phyloP scores from a whole-genome alignment of 202 grass and related monocot species.

The Saccharum hybrid region DNA sequence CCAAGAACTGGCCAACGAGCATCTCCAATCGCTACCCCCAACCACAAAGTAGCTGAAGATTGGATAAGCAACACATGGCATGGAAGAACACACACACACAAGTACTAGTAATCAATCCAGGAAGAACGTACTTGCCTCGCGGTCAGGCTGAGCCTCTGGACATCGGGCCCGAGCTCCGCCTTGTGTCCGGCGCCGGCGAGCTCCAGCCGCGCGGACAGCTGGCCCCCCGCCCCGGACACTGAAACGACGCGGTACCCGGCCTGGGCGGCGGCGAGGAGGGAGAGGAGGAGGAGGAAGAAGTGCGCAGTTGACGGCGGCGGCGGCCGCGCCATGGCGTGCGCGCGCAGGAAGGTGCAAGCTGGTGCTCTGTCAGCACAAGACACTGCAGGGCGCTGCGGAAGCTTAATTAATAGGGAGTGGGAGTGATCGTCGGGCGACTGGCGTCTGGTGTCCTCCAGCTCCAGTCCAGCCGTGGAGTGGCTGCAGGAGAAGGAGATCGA shows the following conservation, averaged over 20 bases:
- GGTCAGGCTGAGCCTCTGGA: conserved; percentile 54
- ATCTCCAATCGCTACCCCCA: too few relatives aligned
- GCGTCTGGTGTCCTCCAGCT: background rate
- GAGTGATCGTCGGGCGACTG: background rate
- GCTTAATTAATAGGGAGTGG: too few relatives aligned
- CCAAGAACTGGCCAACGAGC: too few relatives aligned
- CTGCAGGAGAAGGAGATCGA: too few relatives aligned
- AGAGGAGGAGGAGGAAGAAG: background rate
- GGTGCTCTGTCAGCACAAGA: too few relatives aligned
- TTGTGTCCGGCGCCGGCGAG: conserved; percentile 33
- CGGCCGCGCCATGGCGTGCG: conserved; percentile 19
- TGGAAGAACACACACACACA: too few relatives aligned
- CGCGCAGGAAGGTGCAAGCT: background rate
- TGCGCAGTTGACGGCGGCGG: background rate
- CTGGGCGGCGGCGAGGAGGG: background rate
- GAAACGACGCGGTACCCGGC: conserved; percentile 57
- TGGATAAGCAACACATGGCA: too few relatives aligned
- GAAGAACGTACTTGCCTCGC: conserved; percentile 57
- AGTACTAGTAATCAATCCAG: background rate
- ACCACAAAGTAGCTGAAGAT: too few relatives aligned
- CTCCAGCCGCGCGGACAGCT: conserved; percentile 58
- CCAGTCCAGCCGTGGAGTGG: background rate
- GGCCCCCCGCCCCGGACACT: background rate
- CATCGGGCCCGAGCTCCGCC: conserved; percentile 46
- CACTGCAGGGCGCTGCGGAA: too few relatives aligned